phyloP scores from a whole-genome alignment of 78 protist species.

The slime mould (Dictyostelium discoideum) region DNA sequence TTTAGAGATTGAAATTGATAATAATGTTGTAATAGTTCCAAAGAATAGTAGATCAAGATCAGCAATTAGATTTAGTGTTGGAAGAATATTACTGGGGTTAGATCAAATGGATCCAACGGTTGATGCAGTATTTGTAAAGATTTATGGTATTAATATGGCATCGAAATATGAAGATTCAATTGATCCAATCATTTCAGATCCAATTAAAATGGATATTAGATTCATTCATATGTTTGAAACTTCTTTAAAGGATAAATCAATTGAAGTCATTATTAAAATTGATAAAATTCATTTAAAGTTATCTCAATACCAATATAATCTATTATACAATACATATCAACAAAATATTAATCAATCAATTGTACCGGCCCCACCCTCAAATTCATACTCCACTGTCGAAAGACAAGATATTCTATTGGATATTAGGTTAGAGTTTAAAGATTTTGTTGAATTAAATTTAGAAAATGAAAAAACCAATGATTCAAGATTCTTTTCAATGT shows the following conservation, averaged over 20 bases:
- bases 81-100: neutral
- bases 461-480: constrained; percentile 44
- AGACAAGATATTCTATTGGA: neutral
- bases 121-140: constrained; percentile 6
- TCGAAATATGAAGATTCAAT: neutral
- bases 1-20: constrained; percentile 46
- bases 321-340: constrained; percentile 17
- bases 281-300: neutral
- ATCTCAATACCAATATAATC: constrained; percentile 64
- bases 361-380: constrained; percentile 21
- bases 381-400: neutral
- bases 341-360: constrained; percentile 39
- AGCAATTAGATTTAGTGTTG: constrained; percentile 34
- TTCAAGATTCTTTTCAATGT: constrained; percentile 28
- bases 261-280: neutral
- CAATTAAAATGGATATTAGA: constrained; percentile 34
- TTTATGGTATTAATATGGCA: constrained; percentile 19
- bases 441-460: constrained; percentile 17
- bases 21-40: constrained; percentile 9
- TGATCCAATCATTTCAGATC: constrained; percentile 34
- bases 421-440: constrained; percentile 4
- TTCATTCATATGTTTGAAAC: constrained; percentile 35
- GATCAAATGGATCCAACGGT: constrained; percentile 57
- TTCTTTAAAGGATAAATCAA: neutral
- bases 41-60: constrained; percentile 52